Conservation (phyloP, 1,284 basidiomycete species). For the Porodaedalea pini region DNA sequence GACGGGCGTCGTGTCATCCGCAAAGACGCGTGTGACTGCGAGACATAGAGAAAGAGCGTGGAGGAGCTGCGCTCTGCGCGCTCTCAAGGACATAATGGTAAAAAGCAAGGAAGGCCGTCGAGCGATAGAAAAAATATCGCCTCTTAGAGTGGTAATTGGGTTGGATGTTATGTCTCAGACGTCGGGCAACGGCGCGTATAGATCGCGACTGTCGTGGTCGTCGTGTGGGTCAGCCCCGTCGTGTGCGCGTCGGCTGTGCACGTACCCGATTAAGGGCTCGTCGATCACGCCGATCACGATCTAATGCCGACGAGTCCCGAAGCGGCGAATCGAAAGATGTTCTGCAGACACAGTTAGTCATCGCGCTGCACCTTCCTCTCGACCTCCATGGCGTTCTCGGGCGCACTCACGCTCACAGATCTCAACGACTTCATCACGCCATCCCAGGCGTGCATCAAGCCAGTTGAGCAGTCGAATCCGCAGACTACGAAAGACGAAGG, state of each 20-base stretch:
- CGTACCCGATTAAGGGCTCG: neutral
- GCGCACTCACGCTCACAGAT: conserved; percentile 89
- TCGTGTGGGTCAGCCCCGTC: too few relatives aligned
- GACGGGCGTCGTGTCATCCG: conserved; percentile 18
- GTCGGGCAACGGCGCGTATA: too few relatives aligned
- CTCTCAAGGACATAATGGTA: neutral
- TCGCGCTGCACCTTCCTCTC: neutral
- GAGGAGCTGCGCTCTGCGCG: conserved; percentile 3
- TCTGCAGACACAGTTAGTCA: neutral
- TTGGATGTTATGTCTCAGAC: too few relatives aligned
- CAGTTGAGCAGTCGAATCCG: conserved; percentile 69
- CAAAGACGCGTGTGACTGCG: neutral
- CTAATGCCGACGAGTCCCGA: neutral
- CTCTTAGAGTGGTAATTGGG: too few relatives aligned
- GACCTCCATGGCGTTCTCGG: conserved; percentile 79
- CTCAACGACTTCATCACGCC: conserved; percentile 98
- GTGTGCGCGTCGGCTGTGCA: neutral
- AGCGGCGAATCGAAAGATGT: neutral
- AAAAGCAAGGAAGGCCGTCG: neutral
- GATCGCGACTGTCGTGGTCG: neutral
- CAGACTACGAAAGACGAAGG: conserved; percentile 44
- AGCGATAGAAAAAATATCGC: neutral
- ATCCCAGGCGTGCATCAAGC: conserved; percentile 97
- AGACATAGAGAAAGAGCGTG: conserved; percentile 8
- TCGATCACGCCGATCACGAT: neutral